Evolutionary conservation across 306 rosid species (phyloP), one percentile per base, ranked within the genome.

Genomic region (Cucurbita ficifolia): DNA sequence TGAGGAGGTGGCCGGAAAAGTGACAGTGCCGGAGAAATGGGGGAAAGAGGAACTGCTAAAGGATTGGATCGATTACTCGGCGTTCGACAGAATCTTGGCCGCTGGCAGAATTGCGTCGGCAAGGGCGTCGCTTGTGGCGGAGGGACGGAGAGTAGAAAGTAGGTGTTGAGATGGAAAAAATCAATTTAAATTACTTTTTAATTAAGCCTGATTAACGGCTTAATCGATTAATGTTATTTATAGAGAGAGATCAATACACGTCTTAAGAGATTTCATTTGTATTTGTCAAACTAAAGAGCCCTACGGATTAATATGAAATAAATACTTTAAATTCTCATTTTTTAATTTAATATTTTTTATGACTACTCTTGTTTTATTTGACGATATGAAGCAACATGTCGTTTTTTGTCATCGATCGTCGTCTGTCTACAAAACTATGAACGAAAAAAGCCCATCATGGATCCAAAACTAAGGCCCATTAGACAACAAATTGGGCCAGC

Each of bases 121-220:
- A 64, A 92, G 93, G 36, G 89, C 86, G 73, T 87, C 96, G 0
- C 92, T 90, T 49, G 43, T 79, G 55, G 88, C 69, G 22, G 86
- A 86, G 70, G 87, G 74, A 57, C 18, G 53, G 7, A 80, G 90
- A 79, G 79, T 87, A 43, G 83, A 74, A 53, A 52, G 74, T 56
- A 73, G 78, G 84, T 79, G 71, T 74, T 79, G 40, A 60, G 43
- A 60, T 60, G 42, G 67, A 8, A 8, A 7, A 35, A 14, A 17
- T 35, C 7, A 9, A 2, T 63, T 49, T 35, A 18, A 54, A 54
- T 54, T 55, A 6, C 21, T 51, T 10, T 45, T 45, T 9, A 10
- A 7, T 42, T 45, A 45, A 10, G 50, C 11, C 1, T 14, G 5
- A 14, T 49, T 58, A 29, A 22, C 36, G 2, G 12, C 62, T 5